Evolutionary conservation across 441 rosid genomes (phyloP), one percentile per base, ranked within the genome.

Genomic region (Eugenia klotzschiana): DNA sequence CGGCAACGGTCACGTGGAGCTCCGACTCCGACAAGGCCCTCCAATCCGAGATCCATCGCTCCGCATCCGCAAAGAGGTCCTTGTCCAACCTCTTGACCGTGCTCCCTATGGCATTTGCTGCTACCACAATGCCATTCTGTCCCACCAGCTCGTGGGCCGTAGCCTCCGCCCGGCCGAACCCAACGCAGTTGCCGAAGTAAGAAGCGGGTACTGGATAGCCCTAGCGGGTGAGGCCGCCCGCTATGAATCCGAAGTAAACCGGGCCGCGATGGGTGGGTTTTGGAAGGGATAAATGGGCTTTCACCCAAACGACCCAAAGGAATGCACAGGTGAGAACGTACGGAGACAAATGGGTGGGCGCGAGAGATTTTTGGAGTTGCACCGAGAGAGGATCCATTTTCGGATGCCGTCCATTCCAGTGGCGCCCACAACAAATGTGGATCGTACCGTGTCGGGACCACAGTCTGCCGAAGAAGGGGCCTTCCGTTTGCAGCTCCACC

Each of bases 111-210:
- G 49, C 87, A 56, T 69, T 83, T 7, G 92, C 93, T 4, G 93
- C 69, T 7, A 77, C 26, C 33, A 50, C 73, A 25, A 79, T 82
- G 84, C 18, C 50, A 40, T 3, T 87, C 56, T n/a, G 79, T 73
- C 53, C 60, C 58, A 29, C 11, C 57, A 58, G 84, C 43, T 23
- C 85, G 86, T 51, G 82, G 72, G 15, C 18, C 4, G 11, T 26
- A 23, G 87, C 88, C 82, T 41, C 84, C 4, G 80, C 73, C 20
- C 85, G 60, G 4, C 90, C 89, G 5, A 84, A 85, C 74, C 84
- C 90, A 5, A 91, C 87, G 33, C 91, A 91, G 29, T 87, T 91
- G 3, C 92, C 92, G 0, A 90, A 87, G 81, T 89, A 90, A 12
- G 85, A 43, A 9, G 23, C 6, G 15, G 91, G 86, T 3, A 90